Conservation (phyloP, 306 rosid species). For the Echinosophora koreensis region DNA sequence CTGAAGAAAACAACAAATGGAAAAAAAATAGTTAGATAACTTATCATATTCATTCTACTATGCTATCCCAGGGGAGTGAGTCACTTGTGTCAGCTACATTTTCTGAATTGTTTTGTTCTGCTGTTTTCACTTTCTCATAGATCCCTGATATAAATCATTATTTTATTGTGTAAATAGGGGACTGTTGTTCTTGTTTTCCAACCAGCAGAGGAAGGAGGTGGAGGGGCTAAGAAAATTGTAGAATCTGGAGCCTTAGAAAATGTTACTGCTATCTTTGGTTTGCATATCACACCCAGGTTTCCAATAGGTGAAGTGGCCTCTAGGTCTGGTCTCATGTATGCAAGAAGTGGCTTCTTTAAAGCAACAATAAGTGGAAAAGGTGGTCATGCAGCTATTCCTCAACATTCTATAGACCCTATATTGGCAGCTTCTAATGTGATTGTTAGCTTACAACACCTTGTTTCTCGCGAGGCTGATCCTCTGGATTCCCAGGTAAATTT, state of each 20-base stretch:
- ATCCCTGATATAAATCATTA: too few species aligned
- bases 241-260: slow-evolving; percentile 72
- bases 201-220: slow-evolving; percentile 97
- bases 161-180: slow-evolving; percentile 54
- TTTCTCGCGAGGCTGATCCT: slow-evolving; percentile 94
- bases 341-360: slow-evolving; percentile 83
- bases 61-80: neutral
- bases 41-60: neutral
- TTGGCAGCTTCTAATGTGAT: slow-evolving; percentile 89
- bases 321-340: slow-evolving; percentile 69
- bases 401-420: slow-evolving; percentile 80
- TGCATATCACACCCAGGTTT: slow-evolving; percentile 59
- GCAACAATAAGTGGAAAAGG: slow-evolving; percentile 85
- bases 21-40: slow-evolving; percentile 20
- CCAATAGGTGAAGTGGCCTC: slow-evolving; percentile 73
- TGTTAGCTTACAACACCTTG: slow-evolving; percentile 83
- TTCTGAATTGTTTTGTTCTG: neutral
- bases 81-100: slow-evolving; percentile 27
- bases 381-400: slow-evolving; percentile 96
- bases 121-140: slow-evolving; percentile 16
- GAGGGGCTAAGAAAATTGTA: slow-evolving; percentile 73
- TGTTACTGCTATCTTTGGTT: slow-evolving; percentile 82
- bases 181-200: slow-evolving; percentile 91
- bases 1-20: neutral
- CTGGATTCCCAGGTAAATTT: slow-evolving; percentile 70